A percentile compares a stretch with the other conserved stretches of the same genome.
phyloP scores from a whole-genome alignment of 306 rosid species.

The cucumber (Cucumis sativus) region Cucumber_9930_V3 NC_026657.2:2876501-2877000 shows the following conservation, averaged over 20 bases:
- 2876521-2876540: background rate
- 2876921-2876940: background rate
- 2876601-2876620: conserved; percentile 57
- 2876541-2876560: background rate
- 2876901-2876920: background rate
- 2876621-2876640: conserved; percentile 22
- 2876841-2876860: background rate
- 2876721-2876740: conserved; percentile 76
- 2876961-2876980: background rate
- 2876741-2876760: conserved; percentile 88
- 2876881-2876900: background rate
- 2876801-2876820: conserved; percentile 50
- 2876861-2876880: background rate
- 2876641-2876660: conserved; percentile 28
- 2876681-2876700: conserved; percentile 94
- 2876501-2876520: background rate
- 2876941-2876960: background rate
- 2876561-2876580: background rate
- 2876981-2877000: background rate
- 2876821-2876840: conserved; percentile 11
- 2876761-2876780: conserved; percentile 94
- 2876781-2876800: conserved; percentile 59
- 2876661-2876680: conserved; percentile 77
- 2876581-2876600: background rate
- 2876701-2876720: conserved; percentile 71